phyloP scores from a whole-genome alignment of 2,329 filamentous ascomycete genomes.

The Metarhizium rileyi region DNA sequence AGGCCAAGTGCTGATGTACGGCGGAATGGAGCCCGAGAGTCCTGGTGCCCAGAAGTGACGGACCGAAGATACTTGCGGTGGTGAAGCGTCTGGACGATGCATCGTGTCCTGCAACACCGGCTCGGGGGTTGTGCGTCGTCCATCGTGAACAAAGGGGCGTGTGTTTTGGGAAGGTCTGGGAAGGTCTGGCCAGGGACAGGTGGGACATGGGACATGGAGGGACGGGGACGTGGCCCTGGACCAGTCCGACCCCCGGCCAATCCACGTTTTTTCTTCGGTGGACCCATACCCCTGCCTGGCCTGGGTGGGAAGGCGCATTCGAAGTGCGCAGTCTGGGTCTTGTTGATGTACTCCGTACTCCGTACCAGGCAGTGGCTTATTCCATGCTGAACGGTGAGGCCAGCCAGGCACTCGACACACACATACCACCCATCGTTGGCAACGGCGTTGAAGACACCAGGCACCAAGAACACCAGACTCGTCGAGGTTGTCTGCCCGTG shows the following conservation, averaged over 20 bases:
- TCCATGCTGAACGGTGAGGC: too few species aligned
- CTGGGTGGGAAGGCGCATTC: too few species aligned
- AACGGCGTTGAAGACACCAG: neutral
- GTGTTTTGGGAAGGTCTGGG: neutral
- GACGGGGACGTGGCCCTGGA: too few species aligned
- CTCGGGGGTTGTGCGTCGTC: neutral
- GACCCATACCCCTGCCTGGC: neutral
- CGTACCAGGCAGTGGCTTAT: too few species aligned
- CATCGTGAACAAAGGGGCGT: neutral
- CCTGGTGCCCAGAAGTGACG: neutral
- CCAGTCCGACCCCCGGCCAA: neutral
- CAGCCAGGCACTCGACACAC: too few species aligned
- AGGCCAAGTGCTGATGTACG: neutral
- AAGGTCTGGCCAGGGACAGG: too few species aligned
- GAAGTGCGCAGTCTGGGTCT: too few species aligned
- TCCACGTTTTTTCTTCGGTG: neutral
- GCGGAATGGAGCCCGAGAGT: neutral
- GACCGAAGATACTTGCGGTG: neutral
- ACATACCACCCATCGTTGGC: neutral
- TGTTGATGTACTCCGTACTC: too few species aligned
- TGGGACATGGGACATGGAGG: neutral
- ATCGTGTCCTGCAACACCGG: neutral
- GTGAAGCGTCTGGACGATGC: neutral
- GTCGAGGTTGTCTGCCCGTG: neutral
- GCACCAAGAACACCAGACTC: too few species aligned